phyloP scores from a whole-genome alignment of 768 basidiomycete genomes.

The Naganishia antarctica region DNA sequence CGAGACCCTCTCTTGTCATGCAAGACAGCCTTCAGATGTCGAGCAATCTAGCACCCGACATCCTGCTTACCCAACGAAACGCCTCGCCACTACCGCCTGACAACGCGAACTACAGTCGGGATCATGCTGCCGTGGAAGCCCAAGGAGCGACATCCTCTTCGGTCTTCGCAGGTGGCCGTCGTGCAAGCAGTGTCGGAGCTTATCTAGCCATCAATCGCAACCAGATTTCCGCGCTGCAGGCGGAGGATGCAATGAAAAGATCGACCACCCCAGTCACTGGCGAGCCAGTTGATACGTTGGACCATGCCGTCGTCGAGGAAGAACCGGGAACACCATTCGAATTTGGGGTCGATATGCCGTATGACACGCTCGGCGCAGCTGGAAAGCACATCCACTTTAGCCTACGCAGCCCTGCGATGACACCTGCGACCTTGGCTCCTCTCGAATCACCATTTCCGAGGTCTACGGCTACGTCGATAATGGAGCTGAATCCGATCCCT shows the following conservation, averaged over 20 bases:
- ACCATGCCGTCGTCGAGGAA: conserved; percentile 7
- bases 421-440: background rate
- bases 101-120: background rate
- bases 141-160: conserved; percentile 4
- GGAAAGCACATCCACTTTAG: conserved; percentile 13
- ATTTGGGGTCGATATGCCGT: conserved; percentile 1
- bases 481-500: conserved; percentile 9
- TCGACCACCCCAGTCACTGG: conserved; percentile 2
- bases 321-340: conserved; percentile 7
- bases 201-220: conserved; percentile 11
- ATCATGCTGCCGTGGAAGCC: background rate
- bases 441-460: conserved; percentile 10
- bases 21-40: background rate
- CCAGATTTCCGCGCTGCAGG: conserved; percentile 5
- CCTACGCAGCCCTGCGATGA: background rate
- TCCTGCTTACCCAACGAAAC: conserved; percentile 2
- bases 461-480: conserved; percentile 11
- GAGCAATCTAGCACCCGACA: conserved; percentile 1
- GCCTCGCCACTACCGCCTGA: background rate
- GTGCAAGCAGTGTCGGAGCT: conserved; percentile 10
- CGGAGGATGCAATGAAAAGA: conserved; percentile 15
- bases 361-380: background rate
- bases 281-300: background rate
- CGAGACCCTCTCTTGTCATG: background rate
- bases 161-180: conserved; percentile 6